Base-by-base conservation (phyloP, 2,329 filamentous ascomycete species). In the Pyrenophora tritici-repentis region DNA sequence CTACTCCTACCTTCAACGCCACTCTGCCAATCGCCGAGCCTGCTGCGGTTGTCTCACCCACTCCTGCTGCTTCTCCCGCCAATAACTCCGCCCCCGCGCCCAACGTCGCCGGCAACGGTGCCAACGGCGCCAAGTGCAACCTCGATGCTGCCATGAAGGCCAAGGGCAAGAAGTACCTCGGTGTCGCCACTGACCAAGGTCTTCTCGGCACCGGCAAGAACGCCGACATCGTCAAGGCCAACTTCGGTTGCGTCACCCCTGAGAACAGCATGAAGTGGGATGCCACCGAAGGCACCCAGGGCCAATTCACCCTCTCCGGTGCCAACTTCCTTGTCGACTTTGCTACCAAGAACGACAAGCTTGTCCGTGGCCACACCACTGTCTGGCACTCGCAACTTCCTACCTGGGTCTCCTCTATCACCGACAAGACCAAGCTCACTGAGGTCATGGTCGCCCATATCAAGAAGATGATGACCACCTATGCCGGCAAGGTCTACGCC, bases 221-320 rank as follows among this genome's bases (percentile, higher is more conserved):
- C 51, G 78, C 78, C n/a, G 77, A 78, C 50, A 78, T 86, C 63
- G 83, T 88, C 69, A 78, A 80, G 55, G 74, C 77, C 45, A 76
- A 86, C 70, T 88, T 88, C 55, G 85, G 85, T 16, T 81, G 84
- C 67, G 76, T 89, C 17, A 87, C 86, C 0, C 80, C 82, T 1
- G 86, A 89, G 76, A 88, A 89, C 77, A 58, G 78, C 66, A 86
- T 87, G 81, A 88, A 89, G 73, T 89, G 85, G 85, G 83, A 87
- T 59, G 74, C 80, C 29, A 77, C 77, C 14, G 76, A 87, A 69
- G 64, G 66, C 47, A 66, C 67, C 22, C 74, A 76, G 53, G 79
- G 78, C 52, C 65, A 59, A 1, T 89, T 85, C 78, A 83, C 75
- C 56, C 86, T 85, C 61, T 67, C 61, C 13, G 73, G 71, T n/a